A percentile compares a stretch with the other conserved stretches of the same genome.
Evolutionary conservation across 345 rosid species (phyloP).

Genomic region (Linum usitatissimum): DNA sequence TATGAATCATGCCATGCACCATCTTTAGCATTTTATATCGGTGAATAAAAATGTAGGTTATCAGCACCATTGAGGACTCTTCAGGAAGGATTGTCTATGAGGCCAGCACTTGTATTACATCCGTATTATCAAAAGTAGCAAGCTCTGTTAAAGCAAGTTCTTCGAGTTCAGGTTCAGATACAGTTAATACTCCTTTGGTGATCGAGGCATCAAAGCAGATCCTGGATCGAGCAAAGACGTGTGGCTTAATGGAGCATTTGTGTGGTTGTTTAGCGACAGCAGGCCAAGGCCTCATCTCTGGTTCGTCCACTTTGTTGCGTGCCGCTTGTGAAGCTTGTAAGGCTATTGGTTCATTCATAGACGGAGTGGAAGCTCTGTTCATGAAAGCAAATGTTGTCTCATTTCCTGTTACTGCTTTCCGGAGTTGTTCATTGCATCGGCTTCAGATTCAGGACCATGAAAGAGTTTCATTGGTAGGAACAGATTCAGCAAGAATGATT

Average conservation of each 20-base stretch:
- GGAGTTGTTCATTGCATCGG: constrained; percentile 37
- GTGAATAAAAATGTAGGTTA: constrained; percentile 35
- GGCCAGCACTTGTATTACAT: constrained; percentile 55
- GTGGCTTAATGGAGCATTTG: constrained; percentile 63
- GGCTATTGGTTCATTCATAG: constrained; percentile 67
- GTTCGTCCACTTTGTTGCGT: constrained; percentile 63
- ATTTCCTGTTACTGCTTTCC: constrained; percentile 62
- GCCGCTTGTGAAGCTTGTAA: constrained; percentile 77
- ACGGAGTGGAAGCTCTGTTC: constrained; percentile 49
- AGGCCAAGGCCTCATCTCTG: constrained; percentile 69
- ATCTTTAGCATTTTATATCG: constrained; percentile 9
- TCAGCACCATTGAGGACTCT: constrained; percentile 47
- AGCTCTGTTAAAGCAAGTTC: constrained; percentile 39
- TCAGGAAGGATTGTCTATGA: constrained; percentile 62
- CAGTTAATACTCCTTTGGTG: constrained; percentile 28
- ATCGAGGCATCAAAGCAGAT: constrained; percentile 43
- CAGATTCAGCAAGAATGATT: constrained; percentile 51
- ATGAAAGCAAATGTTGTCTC: constrained; percentile 32
- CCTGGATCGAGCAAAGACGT: constrained; percentile 68
- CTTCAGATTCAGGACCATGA: constrained; percentile 54
- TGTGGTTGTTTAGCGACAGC: constrained; percentile 72
- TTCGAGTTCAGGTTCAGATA: constrained; percentile 29
- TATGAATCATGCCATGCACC: not conserved
- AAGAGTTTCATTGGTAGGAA: constrained; percentile 37
- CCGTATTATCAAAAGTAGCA: constrained; percentile 48